phyloP scores from a whole-genome alignment of 2,329 filamentous ascomycete species.

The Aspergillus vadensis region DNA sequence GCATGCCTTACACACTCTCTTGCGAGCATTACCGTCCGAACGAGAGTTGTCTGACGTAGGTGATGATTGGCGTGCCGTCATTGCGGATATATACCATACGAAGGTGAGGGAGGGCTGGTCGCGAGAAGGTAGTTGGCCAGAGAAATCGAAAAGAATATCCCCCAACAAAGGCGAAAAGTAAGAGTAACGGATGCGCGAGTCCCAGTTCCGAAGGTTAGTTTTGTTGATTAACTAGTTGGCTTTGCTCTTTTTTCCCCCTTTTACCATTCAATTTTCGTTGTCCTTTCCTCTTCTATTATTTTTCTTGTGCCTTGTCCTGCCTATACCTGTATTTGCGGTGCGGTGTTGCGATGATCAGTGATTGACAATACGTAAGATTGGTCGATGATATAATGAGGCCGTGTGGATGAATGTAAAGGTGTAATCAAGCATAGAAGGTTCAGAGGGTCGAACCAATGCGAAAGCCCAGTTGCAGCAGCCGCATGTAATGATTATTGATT shows the following conservation, averaged over 20 bases:
- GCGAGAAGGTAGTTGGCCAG: conserved; percentile 3
- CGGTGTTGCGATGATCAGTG: conserved; percentile 15
- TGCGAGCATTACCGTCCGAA: conserved; percentile 54
- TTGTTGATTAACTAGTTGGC: conserved; percentile 5
- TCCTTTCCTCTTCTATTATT: not conserved
- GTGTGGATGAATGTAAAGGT: conserved; percentile 2
- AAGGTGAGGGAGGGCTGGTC: not conserved
- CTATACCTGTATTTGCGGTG: conserved; percentile 3
- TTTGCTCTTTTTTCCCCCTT: conserved; percentile 13
- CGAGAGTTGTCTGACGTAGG: conserved; percentile 43
- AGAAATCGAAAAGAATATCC: not conserved
- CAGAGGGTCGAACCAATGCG: not conserved
- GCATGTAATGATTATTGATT: conserved; percentile 13
- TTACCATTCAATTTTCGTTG: not conserved
- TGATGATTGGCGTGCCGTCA: conserved; percentile 44
- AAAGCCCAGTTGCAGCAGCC: not conserved
- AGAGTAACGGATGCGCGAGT: not conserved
- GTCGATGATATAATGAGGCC: conserved; percentile 21
- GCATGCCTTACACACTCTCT: conserved; percentile 68
- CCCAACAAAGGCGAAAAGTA: not conserved
- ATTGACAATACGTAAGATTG: conserved; percentile 15
- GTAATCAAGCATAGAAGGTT: conserved; percentile 7
- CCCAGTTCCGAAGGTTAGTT: conserved; percentile 1
- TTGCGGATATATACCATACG: conserved; percentile 24
- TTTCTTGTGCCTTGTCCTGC: conserved; percentile 14